These are phyloP conservation scores for Mrakia frigida DNA, from an alignment of 768 basidiomycete species.

Conservation along the genomic window DNA sequence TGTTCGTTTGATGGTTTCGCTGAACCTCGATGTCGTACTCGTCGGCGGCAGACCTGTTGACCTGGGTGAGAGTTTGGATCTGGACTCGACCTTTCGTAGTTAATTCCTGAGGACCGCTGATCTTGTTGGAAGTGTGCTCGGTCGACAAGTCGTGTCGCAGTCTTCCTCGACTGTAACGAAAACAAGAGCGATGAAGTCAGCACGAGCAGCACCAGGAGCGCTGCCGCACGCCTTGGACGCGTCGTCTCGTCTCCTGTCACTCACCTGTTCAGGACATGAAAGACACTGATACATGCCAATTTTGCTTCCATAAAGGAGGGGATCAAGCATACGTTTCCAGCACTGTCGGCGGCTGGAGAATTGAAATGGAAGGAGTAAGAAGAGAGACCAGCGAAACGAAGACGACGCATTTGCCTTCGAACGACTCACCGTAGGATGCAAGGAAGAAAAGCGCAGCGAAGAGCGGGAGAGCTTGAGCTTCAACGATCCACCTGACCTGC, in stretches of 20 bases:
- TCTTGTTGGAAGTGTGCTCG: slow-evolving; percentile 2
- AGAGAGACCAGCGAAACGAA: no score
- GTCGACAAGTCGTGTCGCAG: slow-evolving; percentile 5
- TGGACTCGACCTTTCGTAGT: slow-evolving; percentile 5
- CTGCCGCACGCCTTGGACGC: background rate
- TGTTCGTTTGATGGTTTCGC: background rate
- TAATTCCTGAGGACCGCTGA: background rate
- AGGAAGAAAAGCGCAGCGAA: slow-evolving; percentile 3
- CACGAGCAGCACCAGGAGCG: background rate
- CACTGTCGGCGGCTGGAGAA: no score
- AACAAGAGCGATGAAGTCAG: background rate
- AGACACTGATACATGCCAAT: background rate
- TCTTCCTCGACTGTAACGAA: background rate
- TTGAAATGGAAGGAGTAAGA: no score
- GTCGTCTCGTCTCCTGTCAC: background rate
- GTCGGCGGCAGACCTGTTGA: background rate
- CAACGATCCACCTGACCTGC: background rate
- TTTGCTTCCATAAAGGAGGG: background rate
- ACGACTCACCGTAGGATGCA: background rate
- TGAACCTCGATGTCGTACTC: background rate
- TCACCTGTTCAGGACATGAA: background rate
- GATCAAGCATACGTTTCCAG: no score
- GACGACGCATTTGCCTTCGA: no score
- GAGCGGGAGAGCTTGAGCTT: slow-evolving; percentile 8
- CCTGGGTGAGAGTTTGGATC: background rate